These are phyloP conservation scores for Grosmannia clavigera DNA, from an alignment of 2,329 filamentous ascomycete genomes.

Conservation along the genomic window DNA sequence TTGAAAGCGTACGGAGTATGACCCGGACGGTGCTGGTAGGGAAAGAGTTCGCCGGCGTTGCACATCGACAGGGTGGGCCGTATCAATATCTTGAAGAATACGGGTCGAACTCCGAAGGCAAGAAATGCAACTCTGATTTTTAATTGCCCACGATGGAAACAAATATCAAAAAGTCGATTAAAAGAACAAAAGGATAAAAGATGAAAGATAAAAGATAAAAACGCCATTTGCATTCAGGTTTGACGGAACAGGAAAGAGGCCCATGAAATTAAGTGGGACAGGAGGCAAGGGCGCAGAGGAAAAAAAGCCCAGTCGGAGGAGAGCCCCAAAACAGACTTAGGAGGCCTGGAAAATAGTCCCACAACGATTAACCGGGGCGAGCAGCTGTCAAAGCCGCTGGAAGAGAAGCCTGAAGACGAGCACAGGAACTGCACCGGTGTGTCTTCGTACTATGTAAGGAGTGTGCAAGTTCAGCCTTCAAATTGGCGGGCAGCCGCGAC, in stretches of 20 bases:
- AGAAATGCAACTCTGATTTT: background rate
- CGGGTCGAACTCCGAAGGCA: background rate
- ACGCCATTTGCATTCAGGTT: background rate
- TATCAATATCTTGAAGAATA: background rate
- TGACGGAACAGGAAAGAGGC: background rate
- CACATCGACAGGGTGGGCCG: background rate
- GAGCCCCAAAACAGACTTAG: background rate
- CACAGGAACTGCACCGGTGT: background rate
- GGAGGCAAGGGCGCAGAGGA: background rate
- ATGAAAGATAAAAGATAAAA: background rate
- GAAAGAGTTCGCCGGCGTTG: background rate
- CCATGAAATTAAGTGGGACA: background rate
- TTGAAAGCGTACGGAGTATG: background rate
- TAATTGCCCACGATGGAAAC: background rate
- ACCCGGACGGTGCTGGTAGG: background rate
- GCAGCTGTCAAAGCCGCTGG: background rate
- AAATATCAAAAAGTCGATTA: too few relatives aligned
- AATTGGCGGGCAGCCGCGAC: too few relatives aligned
- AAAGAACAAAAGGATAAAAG: too few relatives aligned
- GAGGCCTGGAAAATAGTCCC: background rate
- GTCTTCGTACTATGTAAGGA: background rate
- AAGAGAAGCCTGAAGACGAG: background rate
- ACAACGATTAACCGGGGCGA: background rate
- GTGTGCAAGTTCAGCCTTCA: background rate
- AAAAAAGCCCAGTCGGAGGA: background rate